phyloP scores from a whole-genome alignment of 2,329 filamentous ascomycete species.

The Ophiostoma sp. region DNA sequence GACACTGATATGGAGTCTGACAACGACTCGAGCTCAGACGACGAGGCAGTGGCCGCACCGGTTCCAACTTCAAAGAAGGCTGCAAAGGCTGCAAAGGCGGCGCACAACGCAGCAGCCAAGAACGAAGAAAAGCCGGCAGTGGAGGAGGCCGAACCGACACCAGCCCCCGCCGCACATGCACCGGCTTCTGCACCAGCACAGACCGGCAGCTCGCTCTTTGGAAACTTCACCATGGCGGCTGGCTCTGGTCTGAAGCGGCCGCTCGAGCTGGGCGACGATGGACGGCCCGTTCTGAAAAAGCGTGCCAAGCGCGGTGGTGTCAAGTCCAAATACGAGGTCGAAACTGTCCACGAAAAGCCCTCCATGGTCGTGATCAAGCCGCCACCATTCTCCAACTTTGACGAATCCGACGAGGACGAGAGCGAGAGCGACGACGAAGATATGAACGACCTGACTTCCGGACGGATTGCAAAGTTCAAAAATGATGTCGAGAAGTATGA shows the following conservation, averaged over 20 bases:
- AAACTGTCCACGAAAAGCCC: constrained; percentile 58
- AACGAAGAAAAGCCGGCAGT: neutral
- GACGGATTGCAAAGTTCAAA: constrained; percentile 27
- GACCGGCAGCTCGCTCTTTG: constrained; percentile 20
- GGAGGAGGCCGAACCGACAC: neutral
- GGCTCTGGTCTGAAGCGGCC: constrained; percentile 85
- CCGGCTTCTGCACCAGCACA: neutral
- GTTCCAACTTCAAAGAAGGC: constrained; percentile 1
- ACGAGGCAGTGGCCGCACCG: constrained; percentile 29
- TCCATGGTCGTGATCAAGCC: constrained; percentile 38
- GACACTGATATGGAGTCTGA: constrained; percentile 33
- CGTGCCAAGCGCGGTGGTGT: constrained; percentile 66
- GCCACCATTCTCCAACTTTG: constrained; percentile 2
- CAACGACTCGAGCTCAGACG: constrained; percentile 22
- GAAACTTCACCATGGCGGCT: constrained; percentile 28
- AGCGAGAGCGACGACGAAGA: constrained; percentile 25
- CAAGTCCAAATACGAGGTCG: constrained; percentile 63
- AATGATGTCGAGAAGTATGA: constrained; percentile 29
- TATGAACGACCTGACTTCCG: constrained; percentile 13
- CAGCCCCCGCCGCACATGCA: neutral
- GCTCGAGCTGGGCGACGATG: constrained; percentile 71
- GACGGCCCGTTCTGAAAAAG: constrained; percentile 76
- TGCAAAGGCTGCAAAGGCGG: neutral
- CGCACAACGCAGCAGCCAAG: neutral
- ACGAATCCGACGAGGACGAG: constrained; percentile 17